These are phyloP conservation scores for Backusella liffmaniae DNA, from an alignment of 192 early-diverging fungal species.

Conservation along the genomic window DNA sequence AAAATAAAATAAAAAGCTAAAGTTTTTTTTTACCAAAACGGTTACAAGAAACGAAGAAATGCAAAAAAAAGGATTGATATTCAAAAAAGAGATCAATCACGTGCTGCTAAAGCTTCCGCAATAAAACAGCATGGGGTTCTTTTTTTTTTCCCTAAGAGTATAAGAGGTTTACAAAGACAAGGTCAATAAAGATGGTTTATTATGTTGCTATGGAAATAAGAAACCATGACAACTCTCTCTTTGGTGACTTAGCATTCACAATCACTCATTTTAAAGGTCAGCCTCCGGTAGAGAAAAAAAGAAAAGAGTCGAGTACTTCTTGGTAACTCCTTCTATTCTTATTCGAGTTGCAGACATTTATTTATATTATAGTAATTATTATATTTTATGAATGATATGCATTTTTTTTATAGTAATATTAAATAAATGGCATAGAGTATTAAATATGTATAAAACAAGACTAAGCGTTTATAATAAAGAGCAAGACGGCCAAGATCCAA, in stretches of 20 bases:
- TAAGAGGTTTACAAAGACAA: neutral
- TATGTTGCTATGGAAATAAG: neutral
- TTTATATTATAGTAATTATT: neutral
- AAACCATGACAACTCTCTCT: neutral
- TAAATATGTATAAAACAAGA: neutral
- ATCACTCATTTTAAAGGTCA: neutral
- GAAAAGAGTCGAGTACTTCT: neutral
- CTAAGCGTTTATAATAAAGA: neutral
- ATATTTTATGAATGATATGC: neutral
- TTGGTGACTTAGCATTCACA: neutral
- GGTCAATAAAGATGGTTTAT: neutral
- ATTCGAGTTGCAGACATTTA: neutral
- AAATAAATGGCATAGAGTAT: neutral
- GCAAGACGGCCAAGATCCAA: neutral
- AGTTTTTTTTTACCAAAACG: neutral
- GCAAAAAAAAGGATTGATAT: slow-evolving; percentile 20
- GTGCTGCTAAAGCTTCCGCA: neutral
- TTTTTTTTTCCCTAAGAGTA: neutral
- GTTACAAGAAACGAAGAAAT: slow-evolving; percentile 8
- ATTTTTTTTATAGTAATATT: neutral
- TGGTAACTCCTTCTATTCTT: neutral
- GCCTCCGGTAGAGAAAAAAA: neutral
- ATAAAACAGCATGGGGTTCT: neutral
- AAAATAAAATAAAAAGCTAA: neutral
- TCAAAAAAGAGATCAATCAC: slow-evolving; percentile 11